These are phyloP conservation scores for Lasiodiplodia sp. DNA, from an alignment of 2,329 filamentous ascomycete species.

Conservation along the genomic window DNA sequence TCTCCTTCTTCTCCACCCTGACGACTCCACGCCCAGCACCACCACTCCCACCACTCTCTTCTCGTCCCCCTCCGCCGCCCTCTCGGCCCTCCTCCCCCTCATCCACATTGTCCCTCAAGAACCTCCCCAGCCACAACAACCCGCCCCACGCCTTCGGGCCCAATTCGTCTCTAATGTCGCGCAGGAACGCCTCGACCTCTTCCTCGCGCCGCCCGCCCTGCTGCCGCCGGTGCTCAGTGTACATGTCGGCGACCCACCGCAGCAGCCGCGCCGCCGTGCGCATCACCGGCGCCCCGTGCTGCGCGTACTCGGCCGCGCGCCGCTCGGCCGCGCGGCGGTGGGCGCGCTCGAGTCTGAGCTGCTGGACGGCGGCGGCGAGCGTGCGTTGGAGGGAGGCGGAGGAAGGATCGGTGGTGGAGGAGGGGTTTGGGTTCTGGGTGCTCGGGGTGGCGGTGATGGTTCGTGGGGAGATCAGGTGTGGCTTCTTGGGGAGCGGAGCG, in stretches of 20 bases:
- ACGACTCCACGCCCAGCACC: no score
- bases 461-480: background rate
- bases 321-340: background rate
- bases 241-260: background rate
- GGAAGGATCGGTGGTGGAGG: background rate
- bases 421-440: background rate
- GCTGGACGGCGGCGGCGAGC: background rate
- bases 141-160: background rate
- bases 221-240: background rate
- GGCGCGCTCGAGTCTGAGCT: background rate
- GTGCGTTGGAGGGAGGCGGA: background rate
- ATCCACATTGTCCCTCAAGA: background rate
- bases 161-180: background rate
- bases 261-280: background rate
- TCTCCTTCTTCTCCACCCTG: no score
- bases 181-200: background rate
- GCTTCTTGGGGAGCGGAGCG: background rate
- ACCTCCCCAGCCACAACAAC: background rate
- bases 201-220: background rate
- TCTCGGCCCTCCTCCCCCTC: background rate
- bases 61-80: no score
- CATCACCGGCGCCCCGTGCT: background rate
- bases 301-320: background rate
- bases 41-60: background rate
- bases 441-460: background rate